Evolutionary conservation across 1,284 basidiomycete species (phyloP).

Genomic region (Leucoagaricus sp.): DNA sequence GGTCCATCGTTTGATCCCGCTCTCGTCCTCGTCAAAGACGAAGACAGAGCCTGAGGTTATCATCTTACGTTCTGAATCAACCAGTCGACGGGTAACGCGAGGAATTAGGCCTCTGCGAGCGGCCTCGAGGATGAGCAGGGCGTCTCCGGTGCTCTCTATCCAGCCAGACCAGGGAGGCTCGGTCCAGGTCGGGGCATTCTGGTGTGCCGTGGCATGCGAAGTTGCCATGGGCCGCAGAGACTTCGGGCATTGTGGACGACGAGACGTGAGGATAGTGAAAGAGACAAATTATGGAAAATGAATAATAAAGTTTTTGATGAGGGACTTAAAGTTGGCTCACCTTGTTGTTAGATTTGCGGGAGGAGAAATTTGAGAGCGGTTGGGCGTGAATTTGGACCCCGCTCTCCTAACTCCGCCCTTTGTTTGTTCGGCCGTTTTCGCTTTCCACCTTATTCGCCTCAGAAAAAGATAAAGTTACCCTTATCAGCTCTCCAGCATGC

Average conservation of each 20-base stretch:
- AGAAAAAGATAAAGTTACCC: constrained; percentile 8
- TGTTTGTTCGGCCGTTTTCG: constrained; percentile 33
- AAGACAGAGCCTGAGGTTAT: constrained; percentile 95
- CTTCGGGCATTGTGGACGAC: constrained; percentile 13
- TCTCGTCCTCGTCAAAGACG: constrained; percentile 97
- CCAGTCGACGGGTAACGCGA: constrained; percentile 90
- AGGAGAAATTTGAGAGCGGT: constrained; percentile 43
- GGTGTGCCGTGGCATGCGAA: constrained; percentile 35
- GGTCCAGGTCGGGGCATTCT: constrained; percentile 56
- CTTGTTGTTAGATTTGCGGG: constrained; percentile 53
- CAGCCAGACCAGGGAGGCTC: constrained; percentile 89
- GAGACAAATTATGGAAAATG: constrained; percentile 35
- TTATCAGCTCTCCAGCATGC: not conserved
- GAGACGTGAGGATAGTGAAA: constrained; percentile 17
- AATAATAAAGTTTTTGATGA: constrained; percentile 55
- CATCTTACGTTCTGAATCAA: constrained; percentile 91
- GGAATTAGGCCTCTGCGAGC: constrained; percentile 89
- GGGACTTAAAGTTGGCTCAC: constrained; percentile 60
- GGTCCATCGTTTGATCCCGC: constrained; percentile 98
- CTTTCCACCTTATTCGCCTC: constrained; percentile 14
- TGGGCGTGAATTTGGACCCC: constrained; percentile 42
- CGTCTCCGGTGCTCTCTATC: constrained; percentile 95
- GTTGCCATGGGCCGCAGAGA: constrained; percentile 33
- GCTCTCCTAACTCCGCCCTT: constrained; percentile 28
- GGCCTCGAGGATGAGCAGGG: constrained; percentile 93